A percentile compares a stretch with the other conserved stretches of the same genome.
These are phyloP conservation scores for Cladosporium phlei DNA, from an alignment of 2,329 filamentous ascomycete species.

Conservation along the genomic window DNA sequence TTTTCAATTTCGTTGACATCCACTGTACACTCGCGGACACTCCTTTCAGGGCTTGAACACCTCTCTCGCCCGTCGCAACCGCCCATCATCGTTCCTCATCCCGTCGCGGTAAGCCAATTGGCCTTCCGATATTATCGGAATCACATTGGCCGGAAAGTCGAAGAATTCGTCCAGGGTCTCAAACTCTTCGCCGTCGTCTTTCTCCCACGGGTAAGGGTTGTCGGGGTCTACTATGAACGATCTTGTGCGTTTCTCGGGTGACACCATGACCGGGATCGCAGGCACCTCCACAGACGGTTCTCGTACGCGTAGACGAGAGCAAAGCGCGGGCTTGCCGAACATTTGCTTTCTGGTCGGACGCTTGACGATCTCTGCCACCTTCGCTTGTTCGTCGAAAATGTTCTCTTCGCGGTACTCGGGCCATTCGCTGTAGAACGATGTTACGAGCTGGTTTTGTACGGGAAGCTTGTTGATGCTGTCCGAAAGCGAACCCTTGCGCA, in stretches of 20 bases:
- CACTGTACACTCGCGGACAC: too few relatives aligned
- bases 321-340: conserved; percentile 20
- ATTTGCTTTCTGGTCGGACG: conserved; percentile 35
- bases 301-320: conserved; percentile 5
- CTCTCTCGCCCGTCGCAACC: conserved; percentile 16
- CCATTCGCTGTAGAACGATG: conserved; percentile 22
- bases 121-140: conserved; percentile 21
- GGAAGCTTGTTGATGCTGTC: too few relatives aligned
- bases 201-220: conserved; percentile 17
- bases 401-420: conserved; percentile 22
- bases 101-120: conserved; percentile 23
- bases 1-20: too few relatives aligned
- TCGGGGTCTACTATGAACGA: conserved; percentile 15
- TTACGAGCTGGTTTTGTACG: conserved; percentile 3
- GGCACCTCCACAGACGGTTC: background rate
- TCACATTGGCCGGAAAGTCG: conserved; percentile 18
- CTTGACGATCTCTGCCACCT: conserved; percentile 51
- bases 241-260: conserved; percentile 9
- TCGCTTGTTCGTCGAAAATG: conserved; percentile 43
- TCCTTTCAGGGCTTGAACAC: conserved; percentile 17
- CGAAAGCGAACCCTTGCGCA: too few relatives aligned
- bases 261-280: background rate
- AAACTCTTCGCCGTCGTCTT: conserved; percentile 3
- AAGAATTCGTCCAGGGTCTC: conserved; percentile 22
- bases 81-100: conserved; percentile 14